A percentile compares a stretch with the other conserved stretches of the same genome.
phyloP scores from a whole-genome alignment of 164 flowering plant genomes.

The Vitis labrusca region DNA sequence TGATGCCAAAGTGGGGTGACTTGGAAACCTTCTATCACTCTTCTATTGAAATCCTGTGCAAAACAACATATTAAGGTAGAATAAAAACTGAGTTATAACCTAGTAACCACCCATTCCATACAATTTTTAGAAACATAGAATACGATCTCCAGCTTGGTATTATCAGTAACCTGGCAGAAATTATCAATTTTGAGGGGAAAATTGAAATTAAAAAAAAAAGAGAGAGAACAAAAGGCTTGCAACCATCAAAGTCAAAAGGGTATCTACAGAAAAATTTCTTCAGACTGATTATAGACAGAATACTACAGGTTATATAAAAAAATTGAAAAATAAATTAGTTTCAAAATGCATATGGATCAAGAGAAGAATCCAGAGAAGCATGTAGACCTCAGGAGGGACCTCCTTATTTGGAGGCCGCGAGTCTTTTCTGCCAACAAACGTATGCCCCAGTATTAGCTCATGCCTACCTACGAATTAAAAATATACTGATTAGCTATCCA shows the following conservation, averaged over 20 bases:
- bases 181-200: too few relatives aligned
- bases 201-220: too few relatives aligned
- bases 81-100: too few relatives aligned
- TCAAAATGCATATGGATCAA: not conserved
- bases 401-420: slow-evolving; percentile 69
- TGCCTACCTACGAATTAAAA: slow-evolving; percentile 68
- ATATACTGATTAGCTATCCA: not conserved
- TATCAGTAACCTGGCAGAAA: too few relatives aligned
- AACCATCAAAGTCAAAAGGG: too few relatives aligned
- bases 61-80: not conserved
- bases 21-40: slow-evolving; percentile 86
- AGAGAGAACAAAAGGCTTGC: too few relatives aligned
- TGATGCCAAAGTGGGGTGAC: slow-evolving; percentile 96
- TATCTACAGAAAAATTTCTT: too few relatives aligned
- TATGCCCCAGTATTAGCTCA: slow-evolving; percentile 79
- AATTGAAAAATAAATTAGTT: not conserved
- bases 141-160: too few relatives aligned
- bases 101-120: too few relatives aligned
- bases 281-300: not conserved
- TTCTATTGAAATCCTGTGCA: slow-evolving; percentile 64
- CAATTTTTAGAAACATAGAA: too few relatives aligned
- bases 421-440: slow-evolving; percentile 47
- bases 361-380: not conserved
- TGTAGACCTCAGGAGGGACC: slow-evolving; percentile 82
- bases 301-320: not conserved